phyloP scores from a whole-genome alignment of 2,329 filamentous ascomycete genomes.

The Trichoderma sp. region DNA sequence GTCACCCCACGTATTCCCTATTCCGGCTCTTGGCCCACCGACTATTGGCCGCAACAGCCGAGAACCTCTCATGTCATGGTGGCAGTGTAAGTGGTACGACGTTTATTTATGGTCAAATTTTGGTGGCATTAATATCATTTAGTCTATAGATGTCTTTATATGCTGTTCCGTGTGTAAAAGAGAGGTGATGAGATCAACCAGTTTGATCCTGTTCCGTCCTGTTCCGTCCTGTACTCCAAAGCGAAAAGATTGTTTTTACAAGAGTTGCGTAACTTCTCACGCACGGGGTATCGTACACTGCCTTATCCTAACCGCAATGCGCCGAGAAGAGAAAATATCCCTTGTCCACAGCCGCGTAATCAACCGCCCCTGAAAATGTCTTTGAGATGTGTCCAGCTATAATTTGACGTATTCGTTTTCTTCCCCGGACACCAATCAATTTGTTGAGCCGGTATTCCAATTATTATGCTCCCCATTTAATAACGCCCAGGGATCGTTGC shows the following conservation, averaged over 20 bases:
- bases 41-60: not conserved
- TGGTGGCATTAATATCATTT: not conserved
- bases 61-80: not conserved
- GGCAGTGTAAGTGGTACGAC: not conserved
- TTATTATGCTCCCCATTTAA: slow-evolving; percentile 29
- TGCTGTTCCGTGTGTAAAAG: not conserved
- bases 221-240: not conserved
- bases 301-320: slow-evolving; percentile 10
- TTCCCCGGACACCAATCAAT: not conserved
- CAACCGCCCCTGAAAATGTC: not conserved
- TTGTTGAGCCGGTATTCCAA: slow-evolving; percentile 24
- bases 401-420: not conserved
- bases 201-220: not conserved
- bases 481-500: slow-evolving; percentile 31
- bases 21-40: not conserved
- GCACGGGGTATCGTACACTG: slow-evolving; percentile 18
- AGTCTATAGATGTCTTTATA: not conserved
- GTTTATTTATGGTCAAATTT: not conserved
- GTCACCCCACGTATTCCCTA: not conserved
- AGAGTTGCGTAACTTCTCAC: slow-evolving; percentile 13
- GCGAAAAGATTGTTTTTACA: not conserved
- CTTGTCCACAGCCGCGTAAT: slow-evolving; percentile 9
- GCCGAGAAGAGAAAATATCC: not conserved
- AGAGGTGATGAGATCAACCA: slow-evolving; percentile 15
- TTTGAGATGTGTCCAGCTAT: not conserved